Evolutionary conservation across 177 flowering plant genomes (phyloP).

Genomic region (Telopea speciosissima): DNA sequence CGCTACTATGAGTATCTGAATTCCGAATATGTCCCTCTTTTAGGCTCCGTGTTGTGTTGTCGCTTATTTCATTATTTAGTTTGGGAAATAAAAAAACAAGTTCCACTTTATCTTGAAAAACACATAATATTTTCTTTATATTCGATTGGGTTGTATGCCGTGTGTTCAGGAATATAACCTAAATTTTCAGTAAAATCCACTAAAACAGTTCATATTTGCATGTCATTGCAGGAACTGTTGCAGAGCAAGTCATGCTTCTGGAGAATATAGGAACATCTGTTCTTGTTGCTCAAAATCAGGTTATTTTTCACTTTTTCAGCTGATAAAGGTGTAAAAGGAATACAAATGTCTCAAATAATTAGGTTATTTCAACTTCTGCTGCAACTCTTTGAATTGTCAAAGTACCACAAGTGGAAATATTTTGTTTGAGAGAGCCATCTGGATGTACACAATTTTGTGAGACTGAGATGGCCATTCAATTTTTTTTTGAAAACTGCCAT

Average conservation of each 20-base stretch:
- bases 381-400: not conserved
- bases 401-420: not conserved
- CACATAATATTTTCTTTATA: no score
- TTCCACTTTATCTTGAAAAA: not conserved
- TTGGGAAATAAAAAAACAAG: not conserved
- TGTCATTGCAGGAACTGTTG: constrained; percentile 54
- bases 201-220: not conserved
- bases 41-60: not conserved
- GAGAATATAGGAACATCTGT: constrained; percentile 96
- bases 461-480: not conserved
- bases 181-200: no score
- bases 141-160: no score
- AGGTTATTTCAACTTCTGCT: not conserved
- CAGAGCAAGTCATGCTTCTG: constrained; percentile 95
- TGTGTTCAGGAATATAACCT: no score
- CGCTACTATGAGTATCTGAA: not conserved
- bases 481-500: not conserved
- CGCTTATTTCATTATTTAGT: not conserved
- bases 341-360: not conserved
- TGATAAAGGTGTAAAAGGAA: not conserved
- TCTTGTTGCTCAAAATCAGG: constrained; percentile 90
- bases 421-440: not conserved
- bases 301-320: constrained; percentile 9
- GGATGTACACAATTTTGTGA: not conserved
- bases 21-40: not conserved